A percentile compares a stretch with the other conserved stretches of the same genome.
phyloP scores from a whole-genome alignment of 2,329 filamentous ascomycete species.

The Fusarium equiseti region DNA sequence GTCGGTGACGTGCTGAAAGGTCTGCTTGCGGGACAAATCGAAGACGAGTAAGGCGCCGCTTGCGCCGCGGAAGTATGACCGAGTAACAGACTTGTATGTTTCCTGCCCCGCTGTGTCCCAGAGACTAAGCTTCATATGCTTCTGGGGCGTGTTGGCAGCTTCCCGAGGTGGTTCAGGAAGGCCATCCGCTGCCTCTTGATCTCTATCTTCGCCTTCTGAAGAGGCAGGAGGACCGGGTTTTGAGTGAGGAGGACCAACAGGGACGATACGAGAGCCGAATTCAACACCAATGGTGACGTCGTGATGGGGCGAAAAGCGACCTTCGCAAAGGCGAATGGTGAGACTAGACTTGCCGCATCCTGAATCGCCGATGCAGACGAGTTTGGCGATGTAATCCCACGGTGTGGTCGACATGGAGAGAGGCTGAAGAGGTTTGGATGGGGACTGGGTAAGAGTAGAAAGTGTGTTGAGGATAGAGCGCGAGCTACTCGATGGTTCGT shows the following conservation, averaged over 20 bases:
- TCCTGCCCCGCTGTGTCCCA: slow-evolving; percentile 99
- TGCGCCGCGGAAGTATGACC: slow-evolving; percentile 90
- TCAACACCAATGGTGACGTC: slow-evolving; percentile 98
- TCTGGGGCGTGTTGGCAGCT: slow-evolving; percentile 61
- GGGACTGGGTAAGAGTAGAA: slow-evolving; percentile 3
- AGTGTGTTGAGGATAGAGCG: slow-evolving; percentile 9
- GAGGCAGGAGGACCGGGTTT: slow-evolving; percentile 56
- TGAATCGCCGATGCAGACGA: slow-evolving; percentile 96
- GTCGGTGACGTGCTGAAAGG: slow-evolving; percentile 88
- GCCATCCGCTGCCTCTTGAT: slow-evolving; percentile 51
- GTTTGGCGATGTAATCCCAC: slow-evolving; percentile 99
- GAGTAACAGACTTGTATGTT: slow-evolving; percentile 95
- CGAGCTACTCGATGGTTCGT: slow-evolving; percentile 9
- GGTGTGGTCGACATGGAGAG: slow-evolving; percentile 71
- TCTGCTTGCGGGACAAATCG: slow-evolving; percentile 87
- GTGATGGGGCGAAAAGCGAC: slow-evolving; percentile 92
- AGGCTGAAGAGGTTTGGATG: slow-evolving; percentile 13
- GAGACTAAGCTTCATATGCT: slow-evolving; percentile 91
- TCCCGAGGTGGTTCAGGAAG: slow-evolving; percentile 66
- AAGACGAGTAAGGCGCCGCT: slow-evolving; percentile 85
- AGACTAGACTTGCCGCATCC: slow-evolving; percentile 96
- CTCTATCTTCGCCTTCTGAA: slow-evolving; percentile 28
- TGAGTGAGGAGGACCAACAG: slow-evolving; percentile 83
- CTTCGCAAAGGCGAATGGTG: slow-evolving; percentile 95
- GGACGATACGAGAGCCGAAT: slow-evolving; percentile 92